A percentile compares a stretch with the other conserved stretches of the same genome.
Evolutionary conservation across 1,284 basidiomycete species (phyloP).

Genomic region (Ustilago bromivora): DNA sequence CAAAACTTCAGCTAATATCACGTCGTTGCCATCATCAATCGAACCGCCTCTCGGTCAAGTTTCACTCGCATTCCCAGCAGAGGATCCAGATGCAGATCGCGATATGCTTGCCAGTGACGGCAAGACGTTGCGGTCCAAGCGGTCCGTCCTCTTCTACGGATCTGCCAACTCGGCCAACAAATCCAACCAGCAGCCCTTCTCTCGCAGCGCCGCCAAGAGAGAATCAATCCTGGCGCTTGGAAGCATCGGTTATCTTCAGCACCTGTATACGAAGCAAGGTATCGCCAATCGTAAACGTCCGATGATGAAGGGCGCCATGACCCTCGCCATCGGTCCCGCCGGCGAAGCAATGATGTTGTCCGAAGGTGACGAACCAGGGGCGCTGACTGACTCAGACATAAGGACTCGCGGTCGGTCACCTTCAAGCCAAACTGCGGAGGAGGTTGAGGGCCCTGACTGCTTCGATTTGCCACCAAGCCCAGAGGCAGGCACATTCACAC

Average conservation of each 20-base stretch:
- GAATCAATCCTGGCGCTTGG: slow-evolving; percentile 57
- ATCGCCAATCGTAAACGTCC: slow-evolving; percentile 52
- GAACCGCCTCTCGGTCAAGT: not conserved
- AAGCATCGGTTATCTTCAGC: slow-evolving; percentile 60
- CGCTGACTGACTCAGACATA: not conserved
- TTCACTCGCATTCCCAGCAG: slow-evolving; percentile 28
- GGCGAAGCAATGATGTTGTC: slow-evolving; percentile 40
- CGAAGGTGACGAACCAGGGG: not conserved
- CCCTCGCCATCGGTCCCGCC: slow-evolving; percentile 55
- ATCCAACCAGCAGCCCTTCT: slow-evolving; percentile 58
- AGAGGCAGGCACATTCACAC: slow-evolving; percentile 21
- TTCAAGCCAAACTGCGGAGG: slow-evolving; percentile 13
- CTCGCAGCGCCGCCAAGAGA: slow-evolving; percentile 57
- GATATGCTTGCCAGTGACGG: slow-evolving; percentile 38
- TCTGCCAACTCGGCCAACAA: slow-evolving; percentile 40
- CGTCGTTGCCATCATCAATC: not conserved
- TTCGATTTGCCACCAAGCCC: slow-evolving; percentile 45
- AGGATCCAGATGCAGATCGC: slow-evolving; percentile 30
- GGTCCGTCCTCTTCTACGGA: slow-evolving; percentile 48
- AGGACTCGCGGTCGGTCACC: not conserved
- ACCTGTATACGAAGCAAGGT: slow-evolving; percentile 60
- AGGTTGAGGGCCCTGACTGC: slow-evolving; percentile 18
- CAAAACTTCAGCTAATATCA: not conserved
- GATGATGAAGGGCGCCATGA: slow-evolving; percentile 34
- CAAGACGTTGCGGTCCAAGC: slow-evolving; percentile 33